These are phyloP conservation scores for Plasmopara viticola DNA, from an alignment of 352 stramenopile species.

Conservation along the genomic window DNA sequence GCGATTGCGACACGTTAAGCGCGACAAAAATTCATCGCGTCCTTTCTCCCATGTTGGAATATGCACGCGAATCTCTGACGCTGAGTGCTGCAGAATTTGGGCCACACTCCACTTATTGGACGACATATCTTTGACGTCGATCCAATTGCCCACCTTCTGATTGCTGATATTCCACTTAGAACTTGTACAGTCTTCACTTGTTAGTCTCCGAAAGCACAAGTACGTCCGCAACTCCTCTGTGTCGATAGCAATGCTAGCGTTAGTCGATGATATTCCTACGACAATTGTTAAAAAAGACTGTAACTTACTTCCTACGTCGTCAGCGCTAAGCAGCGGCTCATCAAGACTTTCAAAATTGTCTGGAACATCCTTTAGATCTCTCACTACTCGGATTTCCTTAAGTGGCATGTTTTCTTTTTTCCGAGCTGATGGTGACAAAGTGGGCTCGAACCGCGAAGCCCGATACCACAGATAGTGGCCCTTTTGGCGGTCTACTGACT, in stretches of 20 bases:
- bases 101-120: constrained; percentile 71
- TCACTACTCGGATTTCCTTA: constrained; percentile 77
- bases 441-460: constrained; percentile 21
- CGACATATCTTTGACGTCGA: constrained; percentile 74
- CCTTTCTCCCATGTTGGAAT: constrained; percentile 62
- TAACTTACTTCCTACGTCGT: constrained; percentile 31
- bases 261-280: constrained; percentile 6
- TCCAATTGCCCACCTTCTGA: constrained; percentile 68
- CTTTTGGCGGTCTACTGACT: constrained; percentile 55
- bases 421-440: constrained; percentile 8
- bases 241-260: constrained; percentile 7
- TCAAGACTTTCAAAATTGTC: constrained; percentile 56
- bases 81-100: constrained; percentile 62
- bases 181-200: constrained; percentile 49
- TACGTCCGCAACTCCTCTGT: constrained; percentile 55
- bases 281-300: not conserved
- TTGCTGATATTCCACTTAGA: constrained; percentile 70
- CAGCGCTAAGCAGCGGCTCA: constrained; percentile 37
- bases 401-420: constrained; percentile 37
- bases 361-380: constrained; percentile 55
- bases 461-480: constrained; percentile 68
- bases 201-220: constrained; percentile 63
- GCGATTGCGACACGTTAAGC: constrained; percentile 48
- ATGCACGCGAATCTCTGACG: constrained; percentile 63
- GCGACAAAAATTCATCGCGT: constrained; percentile 66